Percentiles rank a stretch among this genome's conserved stretches.
phyloP scores from a whole-genome alignment of 2,329 filamentous ascomycete species.

The Diaporthe sp. region DNA sequence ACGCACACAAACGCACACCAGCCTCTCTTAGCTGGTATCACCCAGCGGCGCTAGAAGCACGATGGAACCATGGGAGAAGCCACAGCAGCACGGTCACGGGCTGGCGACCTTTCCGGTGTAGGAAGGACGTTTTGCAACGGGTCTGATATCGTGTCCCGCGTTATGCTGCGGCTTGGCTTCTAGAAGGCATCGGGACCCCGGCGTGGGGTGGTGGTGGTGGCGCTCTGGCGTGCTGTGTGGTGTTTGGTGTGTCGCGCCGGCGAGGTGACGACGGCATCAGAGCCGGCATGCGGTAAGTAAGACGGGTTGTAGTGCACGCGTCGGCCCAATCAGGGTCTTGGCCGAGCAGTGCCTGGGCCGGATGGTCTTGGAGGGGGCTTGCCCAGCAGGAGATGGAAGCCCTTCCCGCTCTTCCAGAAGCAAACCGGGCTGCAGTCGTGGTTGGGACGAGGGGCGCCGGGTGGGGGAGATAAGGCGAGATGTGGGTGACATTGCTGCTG shows the following conservation, averaged over 20 bases:
- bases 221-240: neutral
- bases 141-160: conserved; percentile 17
- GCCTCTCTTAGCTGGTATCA: neutral
- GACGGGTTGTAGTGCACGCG: neutral
- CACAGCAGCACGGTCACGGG: neutral
- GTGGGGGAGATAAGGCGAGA: conserved; percentile 17
- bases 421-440: neutral
- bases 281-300: conserved; percentile 20
- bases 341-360: conserved; percentile 5
- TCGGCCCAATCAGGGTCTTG: neutral
- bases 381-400: conserved; percentile 19
- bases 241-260: neutral
- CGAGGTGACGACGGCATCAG: conserved; percentile 20
- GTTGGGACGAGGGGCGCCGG: neutral
- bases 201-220: neutral
- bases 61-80: conserved; percentile 22
- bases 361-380: neutral
- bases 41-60: conserved; percentile 22
- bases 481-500: conserved; percentile 23
- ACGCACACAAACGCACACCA: neutral
- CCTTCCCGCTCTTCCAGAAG: conserved; percentile 28
- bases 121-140: conserved; percentile 24
- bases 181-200: conserved; percentile 14
- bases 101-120: conserved; percentile 25
- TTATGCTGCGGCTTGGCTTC: conserved; percentile 5